Base-by-base conservation (phyloP, 352 stramenopile species). In the Phytopythium kandeliae region DNA sequence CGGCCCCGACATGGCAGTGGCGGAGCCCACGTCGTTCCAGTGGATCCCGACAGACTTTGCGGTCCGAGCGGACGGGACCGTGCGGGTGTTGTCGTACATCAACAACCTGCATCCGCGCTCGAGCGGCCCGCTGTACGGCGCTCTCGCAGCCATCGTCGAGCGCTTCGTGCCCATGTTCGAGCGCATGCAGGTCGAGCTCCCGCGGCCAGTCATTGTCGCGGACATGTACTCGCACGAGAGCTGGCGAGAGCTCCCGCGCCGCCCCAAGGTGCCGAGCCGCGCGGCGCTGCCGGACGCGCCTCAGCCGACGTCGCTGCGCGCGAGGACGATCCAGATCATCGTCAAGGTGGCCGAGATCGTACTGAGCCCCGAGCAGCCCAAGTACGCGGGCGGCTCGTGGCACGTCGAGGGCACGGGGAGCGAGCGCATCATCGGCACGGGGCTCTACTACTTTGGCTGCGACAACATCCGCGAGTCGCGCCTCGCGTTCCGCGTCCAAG, bases 331-430 rank as follows among this genome's bases (percentile, higher is more conserved):
- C 4, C 71, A 82, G 48, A 62, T 64, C 33, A 77, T 85, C 21
- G 69, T 82, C 34, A 80, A 80, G 48, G 59, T 82, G 15, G 68
- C 71, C 4, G 65, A 72, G 50, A 82, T 82, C 21, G 19, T 71
- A 6, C 58, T 85, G 11, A 78, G 71, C 1, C 65, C 68, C 0
- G 60, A 71, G 7, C 67, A 72, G 2, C 58, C 70, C 9, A 43
- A 35, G 17, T 80, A 82, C 58, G 38, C 26, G 4, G 68, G 73
- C 4, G 73, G 73, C 5, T 49, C 53, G 15, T 85, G 71, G 71
- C 70, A 85, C 33, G 61, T 80, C 19, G 73, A 85, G 56, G 73
- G 68, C n/a, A 78, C 60, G 16, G 34, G 47, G 12, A 25, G 48
- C 25, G 71, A 85, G 43, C 51, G 58, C 13, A 82, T 85, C 42